Percentiles rank a stretch among this genome's conserved stretches.
These are phyloP conservation scores for Xylaria sp. DNA, from an alignment of 2,329 filamentous ascomycete genomes.

Conservation along the genomic window DNA sequence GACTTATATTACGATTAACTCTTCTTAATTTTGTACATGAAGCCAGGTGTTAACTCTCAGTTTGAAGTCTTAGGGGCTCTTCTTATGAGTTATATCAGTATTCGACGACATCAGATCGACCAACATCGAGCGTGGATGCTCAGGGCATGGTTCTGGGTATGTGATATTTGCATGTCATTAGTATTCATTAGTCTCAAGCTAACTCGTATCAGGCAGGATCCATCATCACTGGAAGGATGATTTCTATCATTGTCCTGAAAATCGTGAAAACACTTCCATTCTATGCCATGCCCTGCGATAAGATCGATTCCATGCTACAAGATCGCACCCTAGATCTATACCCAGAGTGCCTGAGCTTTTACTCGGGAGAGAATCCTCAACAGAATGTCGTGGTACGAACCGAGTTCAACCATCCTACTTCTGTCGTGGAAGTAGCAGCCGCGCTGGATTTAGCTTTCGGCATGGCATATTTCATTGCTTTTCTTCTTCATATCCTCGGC, in stretches of 20 bases:
- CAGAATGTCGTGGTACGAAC: conserved; percentile 49
- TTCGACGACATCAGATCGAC: conserved; percentile 69
- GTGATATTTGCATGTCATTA: conserved; percentile 28
- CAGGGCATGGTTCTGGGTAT: conserved; percentile 62
- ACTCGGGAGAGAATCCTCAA: conserved; percentile 43
- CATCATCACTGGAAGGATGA: conserved; percentile 63
- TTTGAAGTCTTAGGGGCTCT: conserved; percentile 11
- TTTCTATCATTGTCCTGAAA: conserved; percentile 54
- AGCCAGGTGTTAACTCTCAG: neutral
- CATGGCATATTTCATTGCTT: conserved; percentile 62
- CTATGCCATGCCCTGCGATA: conserved; percentile 55
- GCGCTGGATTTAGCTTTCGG: conserved; percentile 62
- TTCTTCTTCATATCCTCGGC: conserved; percentile 61
- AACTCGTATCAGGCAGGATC: conserved; percentile 52
- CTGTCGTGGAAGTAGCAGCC: conserved; percentile 52
- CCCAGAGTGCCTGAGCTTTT: conserved; percentile 57
- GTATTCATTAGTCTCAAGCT: neutral
- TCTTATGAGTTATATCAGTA: conserved; percentile 62
- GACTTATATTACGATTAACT: too few relatives aligned
- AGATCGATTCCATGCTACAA: conserved; percentile 57
- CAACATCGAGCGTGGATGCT: conserved; percentile 73
- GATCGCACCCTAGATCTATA: conserved; percentile 51
- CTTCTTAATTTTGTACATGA: too few relatives aligned
- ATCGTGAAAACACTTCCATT: conserved; percentile 41
- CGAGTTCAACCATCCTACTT: conserved; percentile 47